Conservation (phyloP, 768 basidiomycete species). For the Pleurotus sapidus region DNA sequence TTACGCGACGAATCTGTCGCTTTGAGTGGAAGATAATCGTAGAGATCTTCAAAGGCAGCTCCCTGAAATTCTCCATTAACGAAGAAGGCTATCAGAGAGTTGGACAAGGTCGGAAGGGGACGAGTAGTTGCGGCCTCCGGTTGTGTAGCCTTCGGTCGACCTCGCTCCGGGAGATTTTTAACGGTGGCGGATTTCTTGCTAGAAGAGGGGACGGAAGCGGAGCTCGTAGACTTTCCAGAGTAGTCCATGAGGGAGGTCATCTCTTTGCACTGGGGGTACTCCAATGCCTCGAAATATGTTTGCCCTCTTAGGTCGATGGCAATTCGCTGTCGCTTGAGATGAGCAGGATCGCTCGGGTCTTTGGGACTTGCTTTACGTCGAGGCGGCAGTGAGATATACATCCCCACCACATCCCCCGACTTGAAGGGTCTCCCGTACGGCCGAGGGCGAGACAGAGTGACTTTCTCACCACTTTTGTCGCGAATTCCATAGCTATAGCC, state of each 20-base stretch:
- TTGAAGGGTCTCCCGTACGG: conserved; percentile 73
- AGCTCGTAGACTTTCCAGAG: conserved; percentile 54
- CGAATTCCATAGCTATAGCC: conserved; percentile 91
- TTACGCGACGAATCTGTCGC: conserved; percentile 59
- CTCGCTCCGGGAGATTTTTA: conserved; percentile 61
- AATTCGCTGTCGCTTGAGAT: conserved; percentile 84
- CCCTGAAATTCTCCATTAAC: conserved; percentile 87
- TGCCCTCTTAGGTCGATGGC: conserved; percentile 96
- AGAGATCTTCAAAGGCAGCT: conserved; percentile 82
- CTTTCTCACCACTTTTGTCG: conserved; percentile 91
- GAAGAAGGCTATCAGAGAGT: conserved; percentile 84
- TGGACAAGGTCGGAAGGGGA: conserved; percentile 63
- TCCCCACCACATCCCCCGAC: conserved; percentile 87
- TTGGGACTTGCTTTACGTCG: conserved; percentile 52
- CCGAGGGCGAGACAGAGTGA: conserved; percentile 77
- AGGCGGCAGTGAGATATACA: conserved; percentile 88
- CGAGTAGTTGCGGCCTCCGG: conserved; percentile 46
- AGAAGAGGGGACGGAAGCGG: conserved; percentile 54
- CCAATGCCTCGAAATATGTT: conserved; percentile 91
- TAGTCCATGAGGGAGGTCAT: conserved; percentile 88
- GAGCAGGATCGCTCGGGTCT: conserved; percentile 78
- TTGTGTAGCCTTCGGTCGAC: conserved; percentile 32
- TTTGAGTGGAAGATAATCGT: conserved; percentile 84
- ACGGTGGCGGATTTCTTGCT: conserved; percentile 67
- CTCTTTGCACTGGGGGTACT: conserved; percentile 87